Percentiles rank a stretch among this genome's conserved stretches.
These are phyloP conservation scores for Pythium vanterpoolii DNA, from an alignment of 352 stramenopile species.

Conservation along the genomic window DNA sequence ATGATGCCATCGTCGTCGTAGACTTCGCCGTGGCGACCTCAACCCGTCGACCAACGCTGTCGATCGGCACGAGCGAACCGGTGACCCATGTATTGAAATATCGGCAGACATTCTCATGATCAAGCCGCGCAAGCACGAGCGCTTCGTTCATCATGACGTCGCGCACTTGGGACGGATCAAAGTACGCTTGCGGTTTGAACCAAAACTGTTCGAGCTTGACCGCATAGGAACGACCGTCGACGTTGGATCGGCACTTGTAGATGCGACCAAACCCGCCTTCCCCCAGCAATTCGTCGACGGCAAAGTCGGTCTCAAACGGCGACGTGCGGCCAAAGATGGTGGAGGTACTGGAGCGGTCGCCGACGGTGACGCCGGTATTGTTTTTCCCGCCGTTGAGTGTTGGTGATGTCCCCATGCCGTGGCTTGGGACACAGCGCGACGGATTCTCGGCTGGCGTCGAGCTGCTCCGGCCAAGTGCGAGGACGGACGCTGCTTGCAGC, in stretches of 20 bases:
- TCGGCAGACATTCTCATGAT: conserved; percentile 94
- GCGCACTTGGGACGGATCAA: conserved; percentile 77
- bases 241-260: conserved; percentile 71
- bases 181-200: conserved; percentile 81
- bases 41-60: conserved; percentile 32
- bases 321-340: conserved; percentile 63
- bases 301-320: conserved; percentile 80
- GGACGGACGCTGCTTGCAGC: conserved; percentile 24
- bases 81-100: conserved; percentile 89
- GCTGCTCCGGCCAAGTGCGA: conserved; percentile 51
- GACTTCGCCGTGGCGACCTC: neutral
- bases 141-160: conserved; percentile 93
- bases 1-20: neutral
- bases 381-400: neutral
- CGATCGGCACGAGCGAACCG: conserved; percentile 59
- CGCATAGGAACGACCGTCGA: conserved; percentile 69
- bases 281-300: conserved; percentile 58
- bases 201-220: conserved; percentile 82
- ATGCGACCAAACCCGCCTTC: conserved; percentile 78
- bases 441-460: conserved; percentile 41
- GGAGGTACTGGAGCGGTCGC: too few relatives aligned
- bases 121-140: conserved; percentile 87
- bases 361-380: neutral
- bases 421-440: conserved; percentile 10
- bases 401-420: neutral